These are phyloP conservation scores for Eutrema salsugineum DNA, from an alignment of 441 rosid species.

Conservation along the genomic window DNA sequence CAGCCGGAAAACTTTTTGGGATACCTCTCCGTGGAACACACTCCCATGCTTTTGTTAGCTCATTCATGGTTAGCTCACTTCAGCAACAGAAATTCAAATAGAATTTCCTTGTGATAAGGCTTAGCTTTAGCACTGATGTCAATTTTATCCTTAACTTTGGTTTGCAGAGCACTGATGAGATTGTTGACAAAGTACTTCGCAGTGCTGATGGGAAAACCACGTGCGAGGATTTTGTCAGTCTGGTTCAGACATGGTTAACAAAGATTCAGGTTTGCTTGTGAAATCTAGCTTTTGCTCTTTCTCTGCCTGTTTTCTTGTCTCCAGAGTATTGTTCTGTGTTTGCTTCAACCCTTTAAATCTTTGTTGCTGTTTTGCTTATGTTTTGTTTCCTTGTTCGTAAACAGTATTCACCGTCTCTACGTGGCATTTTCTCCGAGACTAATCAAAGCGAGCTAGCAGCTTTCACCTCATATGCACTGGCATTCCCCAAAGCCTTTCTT, in stretches of 20 bases:
- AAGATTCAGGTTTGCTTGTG: slow-evolving; percentile 69
- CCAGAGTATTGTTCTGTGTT: background rate
- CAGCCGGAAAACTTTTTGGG: slow-evolving; percentile 87
- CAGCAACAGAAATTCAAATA: background rate
- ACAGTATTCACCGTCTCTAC: slow-evolving; percentile 59
- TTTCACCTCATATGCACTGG: slow-evolving; percentile 85
- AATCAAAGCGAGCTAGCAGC: slow-evolving; percentile 96
- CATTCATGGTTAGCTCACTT: slow-evolving; percentile 64
- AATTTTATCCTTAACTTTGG: background rate
- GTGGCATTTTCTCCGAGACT: slow-evolving; percentile 74
- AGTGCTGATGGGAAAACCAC: slow-evolving; percentile 57
- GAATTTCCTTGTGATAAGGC: too few species aligned
- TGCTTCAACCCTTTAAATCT: background rate
- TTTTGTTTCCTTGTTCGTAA: background rate
- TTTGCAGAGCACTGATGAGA: slow-evolving; percentile 85
- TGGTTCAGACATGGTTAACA: slow-evolving; percentile 73
- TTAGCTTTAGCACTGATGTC: too few species aligned
- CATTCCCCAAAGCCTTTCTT: slow-evolving; percentile 77
- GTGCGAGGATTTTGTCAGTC: slow-evolving; percentile 80
- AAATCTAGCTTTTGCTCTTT: background rate
- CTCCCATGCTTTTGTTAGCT: slow-evolving; percentile 98
- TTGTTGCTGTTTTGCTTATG: background rate
- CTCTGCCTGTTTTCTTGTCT: background rate
- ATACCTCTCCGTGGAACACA: slow-evolving; percentile 97
- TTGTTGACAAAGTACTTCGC: slow-evolving; percentile 61